These are phyloP conservation scores for Candida quercuum DNA, from an alignment of 805 yeast genomes.

Conservation along the genomic window DNA sequence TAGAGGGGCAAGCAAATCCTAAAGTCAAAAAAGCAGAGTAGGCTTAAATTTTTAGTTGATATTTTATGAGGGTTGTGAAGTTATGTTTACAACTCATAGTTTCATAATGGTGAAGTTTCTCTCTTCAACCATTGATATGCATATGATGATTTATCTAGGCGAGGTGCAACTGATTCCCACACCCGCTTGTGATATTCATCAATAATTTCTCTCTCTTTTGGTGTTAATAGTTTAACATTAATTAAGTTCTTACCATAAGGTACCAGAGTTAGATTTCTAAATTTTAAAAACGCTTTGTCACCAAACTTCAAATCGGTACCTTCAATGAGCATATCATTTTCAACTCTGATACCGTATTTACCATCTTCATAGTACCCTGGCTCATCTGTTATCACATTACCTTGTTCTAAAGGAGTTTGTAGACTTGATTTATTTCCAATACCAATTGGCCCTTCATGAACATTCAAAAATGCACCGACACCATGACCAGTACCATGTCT, in stretches of 20 bases:
- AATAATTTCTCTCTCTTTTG: conserved; percentile 62
- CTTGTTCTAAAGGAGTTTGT: conserved; percentile 51
- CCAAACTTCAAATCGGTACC: conserved; percentile 41
- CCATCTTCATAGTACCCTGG: conserved; percentile 93
- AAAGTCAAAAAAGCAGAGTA: no score
- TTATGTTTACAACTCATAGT: no score
- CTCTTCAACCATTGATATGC: conserved; percentile 67
- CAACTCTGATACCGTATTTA: conserved; percentile 86
- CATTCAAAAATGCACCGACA: conserved; percentile 85
- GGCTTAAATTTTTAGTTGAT: no score
- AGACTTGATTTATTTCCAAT: conserved; percentile 52
- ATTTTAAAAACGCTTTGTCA: conserved; percentile 54
- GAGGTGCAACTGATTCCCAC: conserved; percentile 44
- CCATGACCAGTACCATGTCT: conserved; percentile 98
- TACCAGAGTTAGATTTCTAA: conserved; percentile 79
- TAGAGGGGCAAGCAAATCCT: no score
- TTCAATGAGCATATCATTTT: conserved; percentile 66
- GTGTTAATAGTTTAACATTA: conserved; percentile 48
- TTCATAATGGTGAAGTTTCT: conserved; percentile 34
- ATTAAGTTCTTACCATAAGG: conserved; percentile 82
- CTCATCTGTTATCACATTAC: conserved; percentile 82
- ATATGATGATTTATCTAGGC: conserved; percentile 50
- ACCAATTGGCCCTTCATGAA: conserved; percentile 93
- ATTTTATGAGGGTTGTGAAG: no score
- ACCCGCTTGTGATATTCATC: conserved; percentile 60